phyloP scores from a whole-genome alignment of 2,329 filamentous ascomycete species.

The Raffaelea arxii region DNA sequence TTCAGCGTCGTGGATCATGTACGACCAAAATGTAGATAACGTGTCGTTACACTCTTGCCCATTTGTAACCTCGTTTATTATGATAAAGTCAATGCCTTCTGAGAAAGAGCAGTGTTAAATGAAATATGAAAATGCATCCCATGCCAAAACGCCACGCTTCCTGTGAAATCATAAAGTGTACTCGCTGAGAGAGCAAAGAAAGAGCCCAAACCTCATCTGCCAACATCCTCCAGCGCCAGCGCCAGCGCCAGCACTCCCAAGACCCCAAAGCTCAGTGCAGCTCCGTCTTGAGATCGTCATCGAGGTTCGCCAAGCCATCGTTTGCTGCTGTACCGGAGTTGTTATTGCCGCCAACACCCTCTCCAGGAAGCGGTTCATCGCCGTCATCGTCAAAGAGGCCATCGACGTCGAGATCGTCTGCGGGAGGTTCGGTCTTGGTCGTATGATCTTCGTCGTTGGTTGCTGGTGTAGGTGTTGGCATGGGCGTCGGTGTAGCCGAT shows the following conservation, averaged over 20 bases:
- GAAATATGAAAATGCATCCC: too few relatives aligned
- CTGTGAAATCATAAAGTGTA: too few relatives aligned
- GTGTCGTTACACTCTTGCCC: too few relatives aligned
- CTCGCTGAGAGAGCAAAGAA: too few relatives aligned
- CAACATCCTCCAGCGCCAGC: background rate
- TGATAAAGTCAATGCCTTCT: too few relatives aligned
- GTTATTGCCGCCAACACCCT: background rate
- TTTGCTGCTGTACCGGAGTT: too few relatives aligned
- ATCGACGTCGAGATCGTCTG: background rate
- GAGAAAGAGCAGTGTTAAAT: too few relatives aligned
- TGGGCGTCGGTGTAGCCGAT: background rate
- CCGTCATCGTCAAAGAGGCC: background rate
- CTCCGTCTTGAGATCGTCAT: conserved; percentile 10
- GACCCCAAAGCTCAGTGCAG: conserved; percentile 1
- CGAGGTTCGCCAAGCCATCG: conserved; percentile 13
- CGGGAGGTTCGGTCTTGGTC: background rate
- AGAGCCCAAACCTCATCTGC: background rate
- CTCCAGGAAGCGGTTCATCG: background rate
- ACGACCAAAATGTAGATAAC: too few relatives aligned
- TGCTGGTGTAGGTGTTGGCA: background rate
- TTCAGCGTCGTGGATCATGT: too few relatives aligned
- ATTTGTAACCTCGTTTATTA: too few relatives aligned
- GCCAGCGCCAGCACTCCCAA: too few relatives aligned
- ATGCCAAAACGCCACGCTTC: too few relatives aligned
- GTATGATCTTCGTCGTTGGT: background rate